Base-by-base conservation (phyloP, 2,329 filamentous ascomycete species). In the Trichophyton benhamiae region DNA sequence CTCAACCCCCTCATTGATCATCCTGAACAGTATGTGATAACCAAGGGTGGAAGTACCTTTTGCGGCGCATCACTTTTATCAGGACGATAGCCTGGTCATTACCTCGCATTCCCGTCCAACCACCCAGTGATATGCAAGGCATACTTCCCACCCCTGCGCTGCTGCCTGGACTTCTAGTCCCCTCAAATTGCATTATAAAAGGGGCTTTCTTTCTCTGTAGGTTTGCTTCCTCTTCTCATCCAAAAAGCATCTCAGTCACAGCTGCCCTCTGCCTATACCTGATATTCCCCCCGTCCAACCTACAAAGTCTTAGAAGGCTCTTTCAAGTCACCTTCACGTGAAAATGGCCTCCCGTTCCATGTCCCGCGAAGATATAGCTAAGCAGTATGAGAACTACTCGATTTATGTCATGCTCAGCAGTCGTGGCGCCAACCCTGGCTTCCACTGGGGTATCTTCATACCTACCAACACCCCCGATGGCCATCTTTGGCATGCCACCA, bases 311-410 rank as follows among this genome's bases (percentile, higher is more conserved):
- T 30, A 30, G 27, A 30, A 30, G 6, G 6, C 27, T 30, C 27
- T 30, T 30, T 30, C 48, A 13, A 25, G 20, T 8, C 25, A 25
- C 3, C 22, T 5, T 25, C 20, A 52, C 25, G 3, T 15, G 20
- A 52, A 52, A 13, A 52, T 52, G 25, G 20, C 48, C 20, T 30
- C 38, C 5, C 38, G 13, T 13, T 42, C 20, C 20, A 25, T 25
- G 48, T 57, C 53, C 27, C 27, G 17, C 15, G 17, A 42, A 20
- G 38, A 60, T 13, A 62, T 15, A 11, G 42, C 46, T 0, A 42
- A 48, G 4, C 62, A 63, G 41, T 62, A 62, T 49, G 52, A 63
- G n/a, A 62, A 63, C 33, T 48, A 60, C 62, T 58, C 60, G 9
- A 58, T 62, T 33, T 63, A 62, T 60, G 30, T 62, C 6, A 58